These are phyloP conservation scores for Lichtheimia hyalospora DNA, from an alignment of 371 early-diverging fungal species.

Conservation along the genomic window DNA sequence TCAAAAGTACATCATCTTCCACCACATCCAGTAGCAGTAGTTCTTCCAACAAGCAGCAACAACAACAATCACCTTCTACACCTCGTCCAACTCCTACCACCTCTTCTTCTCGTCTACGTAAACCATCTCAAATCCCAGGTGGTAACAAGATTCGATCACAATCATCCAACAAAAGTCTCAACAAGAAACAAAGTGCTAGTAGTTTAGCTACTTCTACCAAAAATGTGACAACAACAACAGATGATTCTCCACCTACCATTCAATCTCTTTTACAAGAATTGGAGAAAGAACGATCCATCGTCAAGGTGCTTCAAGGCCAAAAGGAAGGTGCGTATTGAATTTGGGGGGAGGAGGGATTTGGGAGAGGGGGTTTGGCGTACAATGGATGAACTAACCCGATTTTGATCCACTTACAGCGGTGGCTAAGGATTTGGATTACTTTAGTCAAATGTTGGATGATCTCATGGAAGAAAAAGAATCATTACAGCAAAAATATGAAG, in stretches of 20 bases:
- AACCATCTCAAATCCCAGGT: slow-evolving; percentile 15
- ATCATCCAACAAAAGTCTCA: not conserved
- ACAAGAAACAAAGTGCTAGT: slow-evolving; percentile 1
- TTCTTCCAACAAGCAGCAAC: not conserved
- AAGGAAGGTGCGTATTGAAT: slow-evolving; percentile 44
- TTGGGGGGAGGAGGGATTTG: no score
- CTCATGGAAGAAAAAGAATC: slow-evolving; percentile 47
- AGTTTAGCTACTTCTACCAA: not conserved
- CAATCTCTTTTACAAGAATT: slow-evolving; percentile 25
- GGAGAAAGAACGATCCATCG: slow-evolving; percentile 32
- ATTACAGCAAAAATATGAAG: slow-evolving; percentile 32
- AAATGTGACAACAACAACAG: not conserved
- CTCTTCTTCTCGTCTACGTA: slow-evolving; percentile 12
- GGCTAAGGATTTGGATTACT: slow-evolving; percentile 47
- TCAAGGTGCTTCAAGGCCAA: slow-evolving; percentile 37
- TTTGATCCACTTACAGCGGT: slow-evolving; percentile 26
- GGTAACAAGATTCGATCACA: not conserved
- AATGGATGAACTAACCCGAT: not conserved
- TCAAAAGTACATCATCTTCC: not conserved
- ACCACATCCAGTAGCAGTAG: not conserved
- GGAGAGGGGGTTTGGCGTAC: not conserved
- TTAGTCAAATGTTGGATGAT: slow-evolving; percentile 49
- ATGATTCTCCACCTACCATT: slow-evolving; percentile 5
- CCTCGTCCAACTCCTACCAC: not conserved
- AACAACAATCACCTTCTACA: slow-evolving; percentile 4